A percentile compares a stretch with the other conserved stretches of the same genome.
phyloP scores from a whole-genome alignment of 306 rosid species.

The Betula pendula region DNA sequence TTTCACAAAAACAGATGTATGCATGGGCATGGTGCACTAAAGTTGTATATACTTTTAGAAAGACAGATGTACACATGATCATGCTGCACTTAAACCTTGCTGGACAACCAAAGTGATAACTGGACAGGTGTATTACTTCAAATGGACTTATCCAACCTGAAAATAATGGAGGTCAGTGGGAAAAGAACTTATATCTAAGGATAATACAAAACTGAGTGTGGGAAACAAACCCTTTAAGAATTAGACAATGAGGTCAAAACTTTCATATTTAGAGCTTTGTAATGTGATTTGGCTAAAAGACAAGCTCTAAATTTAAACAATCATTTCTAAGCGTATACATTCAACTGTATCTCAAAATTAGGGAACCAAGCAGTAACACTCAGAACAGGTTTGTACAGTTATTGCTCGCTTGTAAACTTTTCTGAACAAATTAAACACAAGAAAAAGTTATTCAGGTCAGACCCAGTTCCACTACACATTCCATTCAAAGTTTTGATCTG shows the following conservation, averaged over 20 bases:
- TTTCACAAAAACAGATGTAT: background rate
- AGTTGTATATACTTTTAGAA: background rate
- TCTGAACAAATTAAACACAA: conserved; percentile 3
- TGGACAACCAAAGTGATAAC: background rate
- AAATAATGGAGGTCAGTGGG: background rate
- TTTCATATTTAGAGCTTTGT: background rate
- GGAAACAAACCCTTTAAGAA: background rate
- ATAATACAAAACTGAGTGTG: background rate
- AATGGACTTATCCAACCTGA: background rate
- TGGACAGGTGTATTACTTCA: background rate
- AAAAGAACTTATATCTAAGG: background rate
- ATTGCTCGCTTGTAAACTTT: background rate
- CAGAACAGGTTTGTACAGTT: background rate
- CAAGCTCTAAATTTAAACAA: background rate
- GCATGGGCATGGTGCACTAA: background rate
- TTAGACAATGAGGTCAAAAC: background rate
- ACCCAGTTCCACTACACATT: background rate
- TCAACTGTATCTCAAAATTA: background rate
- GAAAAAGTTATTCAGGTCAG: conserved; percentile 5
- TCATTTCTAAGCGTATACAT: background rate
- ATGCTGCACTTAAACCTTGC: background rate
- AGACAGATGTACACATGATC: background rate
- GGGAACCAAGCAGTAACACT: background rate
- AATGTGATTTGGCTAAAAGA: background rate
- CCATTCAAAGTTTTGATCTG: conserved; percentile 11